Evolutionary conservation across 1,139 yeast genomes (phyloP), one percentile per base, ranked within the genome.

Genomic region (Pichia sp.): DNA sequence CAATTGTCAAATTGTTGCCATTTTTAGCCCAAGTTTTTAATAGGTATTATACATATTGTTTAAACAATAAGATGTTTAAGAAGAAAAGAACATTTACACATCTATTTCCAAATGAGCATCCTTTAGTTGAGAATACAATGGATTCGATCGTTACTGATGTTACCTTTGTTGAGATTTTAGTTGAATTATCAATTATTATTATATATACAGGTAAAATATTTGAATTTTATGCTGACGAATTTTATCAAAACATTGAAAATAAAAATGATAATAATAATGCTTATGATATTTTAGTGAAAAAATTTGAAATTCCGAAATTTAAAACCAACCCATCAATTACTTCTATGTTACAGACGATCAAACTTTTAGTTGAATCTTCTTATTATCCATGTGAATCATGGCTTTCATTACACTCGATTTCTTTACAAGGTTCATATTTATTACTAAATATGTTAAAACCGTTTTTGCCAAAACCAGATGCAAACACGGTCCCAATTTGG

Each of bases 71-170:
- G 4, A 41, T 53, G 11, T 66, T 69, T 42, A 74, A 72, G 46
- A 73, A 80, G 28, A 81, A 75, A 61, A 76, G 87, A 65, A 71
- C 78, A 0, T 83, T 78, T 56, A 79, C 87, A 0, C 69, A 69
- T 33, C 64, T 87, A 32, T 87, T 87, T 67, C 95, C 95, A 5
- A 71, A 72, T 22, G 65, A 67, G n/a, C 77, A 74, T 57, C 95
- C 96, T 22, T 82, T 83, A 58, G 67, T 66, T 44, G 81, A 80
- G 37, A 60, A 73, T 37, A 80, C 92, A 1, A 74, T 85, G 55
- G 96, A 87, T 59, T 82, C 95, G 0, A 71, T 81, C 42, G 86
- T 86, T 25, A 78, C 78, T 52, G 87, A 82, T 53, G 86, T 81
- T 53, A 70, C 73, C 2, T 69, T 84, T 51, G 87, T 82, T 36